These are phyloP conservation scores for Aspergillus versicolor DNA, from an alignment of 2,329 filamentous ascomycete genomes.

Conservation along the genomic window DNA sequence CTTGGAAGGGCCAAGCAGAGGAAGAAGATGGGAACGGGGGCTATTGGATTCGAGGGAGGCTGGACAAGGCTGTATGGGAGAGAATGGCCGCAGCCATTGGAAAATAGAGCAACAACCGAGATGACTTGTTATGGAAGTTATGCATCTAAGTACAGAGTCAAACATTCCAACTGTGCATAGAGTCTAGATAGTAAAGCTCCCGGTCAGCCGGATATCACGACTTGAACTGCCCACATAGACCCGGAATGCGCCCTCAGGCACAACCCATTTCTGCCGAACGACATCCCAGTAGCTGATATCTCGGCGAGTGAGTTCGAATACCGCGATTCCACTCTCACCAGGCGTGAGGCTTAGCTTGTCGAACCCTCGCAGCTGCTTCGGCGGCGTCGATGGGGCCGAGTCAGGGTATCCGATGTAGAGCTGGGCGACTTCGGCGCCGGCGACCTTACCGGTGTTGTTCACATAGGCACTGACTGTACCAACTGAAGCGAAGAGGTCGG, in stretches of 20 bases:
- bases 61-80: neutral
- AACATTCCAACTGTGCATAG: too few species aligned
- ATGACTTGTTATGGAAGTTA: neutral
- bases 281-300: slow-evolving; percentile 41
- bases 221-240: slow-evolving; percentile 28
- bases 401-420: slow-evolving; percentile 53
- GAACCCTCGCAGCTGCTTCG: slow-evolving; percentile 51
- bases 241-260: slow-evolving; percentile 22
- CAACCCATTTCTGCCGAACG: slow-evolving; percentile 33
- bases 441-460: slow-evolving; percentile 51
- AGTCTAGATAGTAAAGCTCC: slow-evolving; percentile 8
- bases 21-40: neutral
- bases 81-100: neutral
- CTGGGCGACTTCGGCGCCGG: slow-evolving; percentile 54
- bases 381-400: slow-evolving; percentile 22
- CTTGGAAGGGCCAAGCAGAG: neutral
- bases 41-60: neutral
- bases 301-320: slow-evolving; percentile 46
- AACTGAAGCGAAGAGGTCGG: slow-evolving; percentile 55
- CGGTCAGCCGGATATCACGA: slow-evolving; percentile 23
- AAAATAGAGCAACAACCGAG: neutral
- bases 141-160: neutral
- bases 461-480: slow-evolving; percentile 50
- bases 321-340: slow-evolving; percentile 42
- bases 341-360: slow-evolving; percentile 49